These are phyloP conservation scores for Lichtheimia ornata DNA, from an alignment of 371 early-diverging fungal species.

Conservation along the genomic window DNA sequence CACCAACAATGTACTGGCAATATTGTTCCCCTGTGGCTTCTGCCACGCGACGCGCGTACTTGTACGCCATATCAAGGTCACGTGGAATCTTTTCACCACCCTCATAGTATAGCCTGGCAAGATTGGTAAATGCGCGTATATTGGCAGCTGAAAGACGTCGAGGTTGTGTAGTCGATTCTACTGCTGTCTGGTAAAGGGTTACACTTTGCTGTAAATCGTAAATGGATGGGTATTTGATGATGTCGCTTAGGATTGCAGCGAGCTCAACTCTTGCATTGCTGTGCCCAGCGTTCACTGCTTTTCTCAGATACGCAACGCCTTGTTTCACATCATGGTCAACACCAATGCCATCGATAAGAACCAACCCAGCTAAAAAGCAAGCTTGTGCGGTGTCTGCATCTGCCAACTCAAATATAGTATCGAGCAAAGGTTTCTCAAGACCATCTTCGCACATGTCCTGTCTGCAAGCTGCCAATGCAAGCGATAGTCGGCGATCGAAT, in stretches of 20 bases:
- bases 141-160: slow-evolving; percentile 24
- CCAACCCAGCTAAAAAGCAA: slow-evolving; percentile 34
- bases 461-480: slow-evolving; percentile 31
- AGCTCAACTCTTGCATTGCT: slow-evolving; percentile 38
- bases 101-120: slow-evolving; percentile 48
- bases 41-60: slow-evolving; percentile 43
- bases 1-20: slow-evolving; percentile 53
- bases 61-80: slow-evolving; percentile 43
- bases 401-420: slow-evolving; percentile 18
- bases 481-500: slow-evolving; percentile 44
- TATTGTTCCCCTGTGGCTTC: slow-evolving; percentile 45
- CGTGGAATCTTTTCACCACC: slow-evolving; percentile 34
- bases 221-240: slow-evolving; percentile 40
- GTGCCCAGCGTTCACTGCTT: slow-evolving; percentile 32
- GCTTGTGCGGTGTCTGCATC: slow-evolving; percentile 13
- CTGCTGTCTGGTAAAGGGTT: slow-evolving; percentile 31
- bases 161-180: neutral
- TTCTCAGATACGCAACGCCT: slow-evolving; percentile 29
- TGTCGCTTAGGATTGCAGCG: slow-evolving; percentile 41
- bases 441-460: slow-evolving; percentile 16
- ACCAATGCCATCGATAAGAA: slow-evolving; percentile 41
- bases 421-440: slow-evolving; percentile 16
- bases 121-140: slow-evolving; percentile 38
- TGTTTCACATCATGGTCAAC: slow-evolving; percentile 24
- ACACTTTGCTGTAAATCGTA: slow-evolving; percentile 40